These are phyloP conservation scores for Lactarius psammicola DNA, from an alignment of 768 basidiomycete species.

Conservation along the genomic window DNA sequence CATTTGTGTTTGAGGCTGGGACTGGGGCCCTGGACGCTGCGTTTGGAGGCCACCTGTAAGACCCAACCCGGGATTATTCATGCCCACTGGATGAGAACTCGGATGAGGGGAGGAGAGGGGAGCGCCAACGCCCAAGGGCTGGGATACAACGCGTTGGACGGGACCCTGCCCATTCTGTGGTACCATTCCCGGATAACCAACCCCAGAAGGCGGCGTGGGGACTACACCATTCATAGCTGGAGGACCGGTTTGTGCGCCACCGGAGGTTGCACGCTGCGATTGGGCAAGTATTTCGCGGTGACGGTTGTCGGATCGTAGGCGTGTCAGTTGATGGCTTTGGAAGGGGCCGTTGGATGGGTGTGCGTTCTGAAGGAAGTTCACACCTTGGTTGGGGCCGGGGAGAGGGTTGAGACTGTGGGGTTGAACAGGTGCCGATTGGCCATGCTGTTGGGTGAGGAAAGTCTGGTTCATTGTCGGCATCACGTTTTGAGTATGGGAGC, in stretches of 20 bases:
- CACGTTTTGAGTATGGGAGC: slow-evolving; percentile 45
- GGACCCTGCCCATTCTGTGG: slow-evolving; percentile 18
- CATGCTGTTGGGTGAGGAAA: slow-evolving; percentile 41
- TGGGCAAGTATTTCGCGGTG: slow-evolving; percentile 12
- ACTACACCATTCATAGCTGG: slow-evolving; percentile 27
- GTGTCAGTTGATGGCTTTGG: slow-evolving; percentile 5
- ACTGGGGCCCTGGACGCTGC: slow-evolving; percentile 38
- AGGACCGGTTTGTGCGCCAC: slow-evolving; percentile 19
- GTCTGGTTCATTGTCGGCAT: slow-evolving; percentile 33
- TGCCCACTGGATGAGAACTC: slow-evolving; percentile 11
- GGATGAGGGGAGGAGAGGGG: slow-evolving; percentile 19
- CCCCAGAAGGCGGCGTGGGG: slow-evolving; percentile 24
- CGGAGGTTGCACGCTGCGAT: slow-evolving; percentile 18
- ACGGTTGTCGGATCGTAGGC: slow-evolving; percentile 9
- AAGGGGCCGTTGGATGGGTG: slow-evolving; percentile 29
- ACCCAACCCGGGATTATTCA: slow-evolving; percentile 40
- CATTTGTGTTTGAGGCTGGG: slow-evolving; percentile 35
- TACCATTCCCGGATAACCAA: slow-evolving; percentile 14
- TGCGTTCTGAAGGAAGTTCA: slow-evolving; percentile 35
- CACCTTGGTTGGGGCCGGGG: slow-evolving; percentile 34
- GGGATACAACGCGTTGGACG: slow-evolving; percentile 56
- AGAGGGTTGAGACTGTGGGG: slow-evolving; percentile 43
- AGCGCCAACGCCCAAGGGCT: slow-evolving; percentile 37
- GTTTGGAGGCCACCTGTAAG: slow-evolving; percentile 38
- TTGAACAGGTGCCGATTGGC: slow-evolving; percentile 40